phyloP scores from a whole-genome alignment of 208 protist genomes.

The Trypanosoma caninum region DNA sequence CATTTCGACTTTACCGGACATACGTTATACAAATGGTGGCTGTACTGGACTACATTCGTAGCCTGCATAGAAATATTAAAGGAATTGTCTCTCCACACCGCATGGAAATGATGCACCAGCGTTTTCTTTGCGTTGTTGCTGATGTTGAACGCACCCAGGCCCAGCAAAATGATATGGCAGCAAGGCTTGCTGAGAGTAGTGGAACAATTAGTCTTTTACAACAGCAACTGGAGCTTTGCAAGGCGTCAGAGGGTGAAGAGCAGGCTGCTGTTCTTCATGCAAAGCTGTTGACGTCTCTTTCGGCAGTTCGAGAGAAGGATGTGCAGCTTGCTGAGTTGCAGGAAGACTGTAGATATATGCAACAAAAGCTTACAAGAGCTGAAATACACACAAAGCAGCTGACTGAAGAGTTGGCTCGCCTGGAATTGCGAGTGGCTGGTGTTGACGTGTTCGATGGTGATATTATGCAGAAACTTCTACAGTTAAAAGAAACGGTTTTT shows the following conservation, averaged over 20 bases:
- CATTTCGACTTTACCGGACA: constrained; percentile 78
- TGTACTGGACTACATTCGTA: constrained; percentile 79
- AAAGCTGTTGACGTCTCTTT: constrained; percentile 39
- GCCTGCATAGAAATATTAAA: constrained; percentile 53
- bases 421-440: constrained; percentile 50
- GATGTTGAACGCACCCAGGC: constrained; percentile 39
- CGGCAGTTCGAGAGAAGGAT: constrained; percentile 47
- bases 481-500: constrained; percentile 79
- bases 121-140: constrained; percentile 36
- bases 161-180: constrained; percentile 39
- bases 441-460: constrained; percentile 43
- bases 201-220: constrained; percentile 50
- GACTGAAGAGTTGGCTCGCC: constrained; percentile 58
- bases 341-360: constrained; percentile 57
- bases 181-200: constrained; percentile 51
- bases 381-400: constrained; percentile 63
- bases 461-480: constrained; percentile 43
- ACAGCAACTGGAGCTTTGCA: constrained; percentile 51
- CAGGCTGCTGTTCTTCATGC: constrained; percentile 45
- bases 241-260: constrained; percentile 28
- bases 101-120: constrained; percentile 62
- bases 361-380: constrained; percentile 47
- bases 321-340: constrained; percentile 50
- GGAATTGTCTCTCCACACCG: constrained; percentile 65
- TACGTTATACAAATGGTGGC: constrained; percentile 72